These are phyloP conservation scores for Kalmusia sp. DNA, from an alignment of 2,329 filamentous ascomycete species.

Conservation along the genomic window DNA sequence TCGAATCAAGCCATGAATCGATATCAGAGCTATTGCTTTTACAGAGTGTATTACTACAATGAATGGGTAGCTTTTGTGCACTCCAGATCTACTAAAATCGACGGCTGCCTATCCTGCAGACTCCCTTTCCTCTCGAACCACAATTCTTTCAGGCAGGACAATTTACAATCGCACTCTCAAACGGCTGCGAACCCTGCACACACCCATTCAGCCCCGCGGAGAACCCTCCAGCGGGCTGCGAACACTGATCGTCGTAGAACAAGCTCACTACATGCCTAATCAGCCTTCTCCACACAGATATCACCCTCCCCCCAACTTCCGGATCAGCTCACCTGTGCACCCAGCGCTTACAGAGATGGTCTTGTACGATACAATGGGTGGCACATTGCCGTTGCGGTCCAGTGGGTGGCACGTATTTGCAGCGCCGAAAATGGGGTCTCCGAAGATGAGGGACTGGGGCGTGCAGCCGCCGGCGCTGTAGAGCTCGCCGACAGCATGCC, in stretches of 20 bases:
- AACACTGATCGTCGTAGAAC: conserved; percentile 11
- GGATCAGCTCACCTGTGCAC: conserved; percentile 17
- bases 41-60: too few relatives aligned
- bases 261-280: conserved; percentile 4
- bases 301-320: not conserved
- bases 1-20: too few relatives aligned
- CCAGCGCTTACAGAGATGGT: conserved; percentile 9
- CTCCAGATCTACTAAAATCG: too few relatives aligned
- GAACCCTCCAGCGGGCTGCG: conserved; percentile 9
- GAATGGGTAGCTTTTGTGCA: too few relatives aligned
- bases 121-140: too few relatives aligned
- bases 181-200: conserved; percentile 13
- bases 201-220: conserved; percentile 9
- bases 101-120: too few relatives aligned
- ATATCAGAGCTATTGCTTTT: too few relatives aligned
- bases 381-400: conserved; percentile 14
- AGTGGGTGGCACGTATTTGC: conserved; percentile 20
- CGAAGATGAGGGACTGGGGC: conserved; percentile 15
- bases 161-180: conserved; percentile 15
- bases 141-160: conserved; percentile 9
- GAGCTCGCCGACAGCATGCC: conserved; percentile 17
- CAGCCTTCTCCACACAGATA: not conserved
- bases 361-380: conserved; percentile 19
- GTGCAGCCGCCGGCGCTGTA: conserved; percentile 23
- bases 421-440: conserved; percentile 23